Evolutionary conservation across 2,329 filamentous ascomycete genomes (phyloP), one percentile per base, ranked within the genome.

Genomic region (Hirsutella thompsonii): DNA sequence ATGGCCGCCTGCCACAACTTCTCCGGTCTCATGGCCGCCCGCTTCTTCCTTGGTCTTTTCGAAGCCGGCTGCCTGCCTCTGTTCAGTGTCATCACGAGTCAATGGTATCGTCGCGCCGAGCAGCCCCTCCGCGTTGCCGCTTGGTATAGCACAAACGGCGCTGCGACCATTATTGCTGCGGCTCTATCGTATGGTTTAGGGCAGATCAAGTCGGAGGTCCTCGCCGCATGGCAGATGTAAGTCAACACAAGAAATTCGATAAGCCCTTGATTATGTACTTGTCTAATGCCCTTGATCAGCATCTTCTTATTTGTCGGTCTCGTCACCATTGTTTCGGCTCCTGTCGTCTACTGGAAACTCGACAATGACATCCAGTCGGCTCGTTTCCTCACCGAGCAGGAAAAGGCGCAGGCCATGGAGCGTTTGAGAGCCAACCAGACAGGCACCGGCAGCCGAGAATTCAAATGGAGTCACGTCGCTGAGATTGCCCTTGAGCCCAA

Each of bases 371-470:
- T 80, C 16, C 54, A 66, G 0, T 69, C 70, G 0, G 70, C 70
- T 0, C 64, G 70, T 13, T 75, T 72, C 43, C 52, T 92, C 20
- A 81, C 65, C 8, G 71, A 80, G 40, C 68, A 76, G 36, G 84
- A 90, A 48, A 75, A 76, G 11, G 55, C 77, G 0, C 67, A 86
- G 34, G 81, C 80, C 0, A 64, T 88, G 20, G 83, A 86, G 47
- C 70, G 84, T 0, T 74, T 90, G 5, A 69, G 83, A 0, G 68
- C 76, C 19, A 90, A 90, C 50, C 77, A 86, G 54, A 84, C 84
- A 44, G 84, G 84, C 0, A 79, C 83, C 14, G 81, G 79, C 2
- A 82, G 76, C 45, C 77, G 78, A 47, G 70, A 82, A 46, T 83
- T 81, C 59, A 82, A 82, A 47, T 66, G 70, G 61, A 68, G 72